Evolutionary conservation across 202 grass and related monocot genomes (phyloP), one percentile per base, ranked within the genome.

Genomic region (Thinopyrum obtusiflorum): DNA sequence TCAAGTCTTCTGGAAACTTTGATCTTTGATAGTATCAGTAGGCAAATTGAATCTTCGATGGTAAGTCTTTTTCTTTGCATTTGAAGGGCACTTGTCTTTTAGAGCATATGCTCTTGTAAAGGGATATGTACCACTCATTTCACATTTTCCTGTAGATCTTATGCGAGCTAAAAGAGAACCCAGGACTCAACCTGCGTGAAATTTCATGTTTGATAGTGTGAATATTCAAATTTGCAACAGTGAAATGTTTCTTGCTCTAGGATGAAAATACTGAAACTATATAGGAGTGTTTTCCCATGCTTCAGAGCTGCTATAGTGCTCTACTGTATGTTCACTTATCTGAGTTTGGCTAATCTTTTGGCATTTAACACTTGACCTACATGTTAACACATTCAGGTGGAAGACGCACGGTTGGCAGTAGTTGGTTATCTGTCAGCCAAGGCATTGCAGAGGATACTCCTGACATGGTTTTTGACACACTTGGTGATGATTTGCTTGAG

Each of bases 391-490:
- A 61, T 80, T 61, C 83, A 99, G 97, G 90, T 86, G 93, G 97
- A 75, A 97, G 86, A 60, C 90, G 87, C 29, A 93, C 87, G 88
- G 87, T 94, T 61, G 90, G 97, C 65, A 92, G 47, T 72, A 97
- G 90, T 67, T 94, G 97, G 93, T 74, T 99, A 36, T 99, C 97
- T 72, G 92, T 99, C 37, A 97, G 93, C 88, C 97, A 99, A 91
- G 97, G 97, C 37, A 99, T 99, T 90, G 69, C 92, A 53, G 93
- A 99, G 83, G 97, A 99, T 77, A 91, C 97, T 33, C 94, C 93
- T 44, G 93, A 99, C 76, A 86, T 94, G 53, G 90, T 89, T 90
- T 94, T 99, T 87, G 89, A 90, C 68, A 89, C 92, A 73, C 44
- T 99, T 31, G 93, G 89, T 62, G 92, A 99, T 77, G 92, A 97